Conservation (phyloP, 2,329 filamentous ascomycete genomes). For the Penicillium nordicum region DNA sequence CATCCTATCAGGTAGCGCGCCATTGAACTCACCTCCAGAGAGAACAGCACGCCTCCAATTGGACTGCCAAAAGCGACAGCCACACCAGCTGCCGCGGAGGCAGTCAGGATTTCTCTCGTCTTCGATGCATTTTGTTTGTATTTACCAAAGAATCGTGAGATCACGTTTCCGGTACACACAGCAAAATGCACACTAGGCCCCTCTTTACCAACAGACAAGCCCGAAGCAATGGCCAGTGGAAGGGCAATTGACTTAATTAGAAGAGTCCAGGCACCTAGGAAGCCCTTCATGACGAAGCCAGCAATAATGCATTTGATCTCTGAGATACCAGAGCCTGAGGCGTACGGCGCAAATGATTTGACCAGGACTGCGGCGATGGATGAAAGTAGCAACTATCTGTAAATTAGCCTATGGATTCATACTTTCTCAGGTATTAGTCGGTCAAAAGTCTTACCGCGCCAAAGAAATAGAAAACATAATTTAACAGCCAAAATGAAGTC, state of each 20-base stretch:
- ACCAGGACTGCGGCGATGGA: constrained; percentile 79
- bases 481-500: constrained; percentile 72
- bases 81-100: constrained; percentile 90
- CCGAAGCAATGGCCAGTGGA: constrained; percentile 88
- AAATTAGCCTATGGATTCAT: background rate
- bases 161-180: constrained; percentile 94
- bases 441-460: constrained; percentile 62
- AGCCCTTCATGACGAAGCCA: constrained; percentile 98
- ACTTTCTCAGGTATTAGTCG: background rate
- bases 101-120: constrained; percentile 90
- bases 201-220: constrained; percentile 93
- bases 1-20: background rate
- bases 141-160: constrained; percentile 87
- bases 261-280: constrained; percentile 85
- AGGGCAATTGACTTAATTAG: constrained; percentile 91
- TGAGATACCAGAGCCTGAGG: constrained; percentile 92
- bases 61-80: constrained; percentile 96
- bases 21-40: constrained; percentile 62
- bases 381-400: constrained; percentile 66
- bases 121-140: constrained; percentile 90
- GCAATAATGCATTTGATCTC: constrained; percentile 99
- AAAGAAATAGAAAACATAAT: constrained; percentile 83
- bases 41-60: constrained; percentile 94
- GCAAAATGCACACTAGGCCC: constrained; percentile 98
- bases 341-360: constrained; percentile 89